Percentiles rank a stretch among this genome's conserved stretches.
These are phyloP conservation scores for Abrus pulchellus DNA, from an alignment of 306 rosid species.

Conservation along the genomic window DNA sequence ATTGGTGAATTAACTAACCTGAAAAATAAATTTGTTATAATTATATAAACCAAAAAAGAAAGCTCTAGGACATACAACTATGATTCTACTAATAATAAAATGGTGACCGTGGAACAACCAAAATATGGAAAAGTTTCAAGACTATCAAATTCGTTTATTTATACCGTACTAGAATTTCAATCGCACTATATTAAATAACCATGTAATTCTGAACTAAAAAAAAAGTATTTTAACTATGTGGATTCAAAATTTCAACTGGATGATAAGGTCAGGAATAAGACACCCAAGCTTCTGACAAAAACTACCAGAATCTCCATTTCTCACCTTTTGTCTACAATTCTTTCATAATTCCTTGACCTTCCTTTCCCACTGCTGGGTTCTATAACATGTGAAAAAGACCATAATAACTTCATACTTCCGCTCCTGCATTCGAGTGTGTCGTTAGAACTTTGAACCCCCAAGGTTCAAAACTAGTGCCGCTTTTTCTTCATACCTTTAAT, in stretches of 20 bases:
- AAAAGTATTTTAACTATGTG: slow-evolving; percentile 12
- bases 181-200: background rate
- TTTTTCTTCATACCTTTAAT: slow-evolving; percentile 41
- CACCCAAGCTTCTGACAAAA: background rate
- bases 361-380: background rate
- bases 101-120: background rate
- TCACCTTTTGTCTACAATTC: background rate
- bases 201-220: background rate
- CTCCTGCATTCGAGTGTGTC: slow-evolving; percentile 30
- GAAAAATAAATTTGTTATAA: background rate
- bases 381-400: background rate
- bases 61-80: background rate
- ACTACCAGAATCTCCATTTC: slow-evolving; percentile 33
- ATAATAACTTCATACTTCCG: slow-evolving; percentile 5
- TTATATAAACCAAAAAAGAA: background rate
- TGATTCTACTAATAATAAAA: background rate
- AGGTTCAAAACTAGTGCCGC: slow-evolving; percentile 43
- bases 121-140: background rate
- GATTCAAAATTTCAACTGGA: slow-evolving; percentile 18
- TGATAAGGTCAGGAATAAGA: background rate
- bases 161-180: background rate
- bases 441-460: slow-evolving; percentile 30
- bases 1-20: background rate
- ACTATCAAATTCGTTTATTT: background rate
- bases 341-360: background rate